Evolutionary conservation across 1,284 basidiomycete genomes (phyloP), one percentile per base, ranked within the genome.

Genomic region (Cryptococcus jaspeensis): DNA sequence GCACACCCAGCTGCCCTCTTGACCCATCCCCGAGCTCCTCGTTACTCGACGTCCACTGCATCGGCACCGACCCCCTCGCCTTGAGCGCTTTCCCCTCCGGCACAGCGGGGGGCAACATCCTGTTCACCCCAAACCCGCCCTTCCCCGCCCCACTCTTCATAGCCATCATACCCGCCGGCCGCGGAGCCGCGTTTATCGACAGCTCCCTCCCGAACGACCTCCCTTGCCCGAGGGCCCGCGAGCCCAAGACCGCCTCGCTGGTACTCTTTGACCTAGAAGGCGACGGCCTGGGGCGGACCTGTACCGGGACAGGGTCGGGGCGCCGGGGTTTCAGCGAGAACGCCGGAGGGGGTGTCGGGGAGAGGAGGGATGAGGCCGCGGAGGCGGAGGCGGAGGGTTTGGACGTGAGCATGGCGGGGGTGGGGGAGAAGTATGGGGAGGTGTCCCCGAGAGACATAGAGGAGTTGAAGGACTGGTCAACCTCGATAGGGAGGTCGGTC

Each of bases 381-480:
- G 4, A 9, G 28, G 28, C 28, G 28, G 4, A 9, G 28, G 28
- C 28, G 28, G n/a, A n/a, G n/a, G n/a, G n/a, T n/a, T n/a, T 32
- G 28, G 28, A 9, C 28, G 56, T 47, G 7, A 41, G 42, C 53
- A 53, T 50, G 20, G 50, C 37, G 15, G 50, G 61, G 45, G 53
- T 58, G 13, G 67, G 70, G 11, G 67, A 70, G 49, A 53, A 53
- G 43, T 52, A 58, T 13, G 67, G 66, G 16, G 65, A 68, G 20
- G 59, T 57, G 38, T 70, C 66, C 40, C 59, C 57, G 43, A 78
- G 62, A 13, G 71, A 73, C 69, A 78, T 70, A 53, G 74, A 74
- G 41, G 75, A 74, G 64, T 74, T 76, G 71, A 78, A 78, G 4
- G 74, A 76, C 54, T 71, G 70, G 58, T 78, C 76, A 37, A 78